Evolutionary conservation across 139 green algal genomes (phyloP).

Genomic region (Picocystis salinarum): DNA sequence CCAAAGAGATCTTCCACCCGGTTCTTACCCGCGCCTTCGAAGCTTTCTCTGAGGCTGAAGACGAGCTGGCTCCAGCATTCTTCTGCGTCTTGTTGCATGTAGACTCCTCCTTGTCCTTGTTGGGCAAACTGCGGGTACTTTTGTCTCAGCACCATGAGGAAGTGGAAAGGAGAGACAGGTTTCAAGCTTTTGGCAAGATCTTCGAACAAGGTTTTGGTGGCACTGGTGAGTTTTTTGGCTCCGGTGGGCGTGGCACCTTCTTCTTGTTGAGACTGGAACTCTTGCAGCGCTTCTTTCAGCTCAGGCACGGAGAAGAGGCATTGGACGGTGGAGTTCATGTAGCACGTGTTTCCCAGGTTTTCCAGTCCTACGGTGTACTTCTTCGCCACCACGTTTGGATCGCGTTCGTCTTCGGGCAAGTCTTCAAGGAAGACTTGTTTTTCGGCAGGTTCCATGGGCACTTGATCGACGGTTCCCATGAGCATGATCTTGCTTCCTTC

Average conservation of each 20-base stretch:
- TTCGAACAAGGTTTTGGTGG: slow-evolving; percentile 52
- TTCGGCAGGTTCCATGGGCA: slow-evolving; percentile 39
- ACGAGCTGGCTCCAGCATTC: slow-evolving; percentile 89
- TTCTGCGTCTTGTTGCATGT: slow-evolving; percentile 88
- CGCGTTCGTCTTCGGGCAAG: slow-evolving; percentile 63
- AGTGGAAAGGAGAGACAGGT: slow-evolving; percentile 11
- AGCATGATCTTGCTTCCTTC: slow-evolving; percentile 64
- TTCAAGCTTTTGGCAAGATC: slow-evolving; percentile 30
- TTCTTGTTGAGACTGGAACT: not conserved
- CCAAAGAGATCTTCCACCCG: slow-evolving; percentile 64
- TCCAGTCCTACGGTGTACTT: slow-evolving; percentile 59
- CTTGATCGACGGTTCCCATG: slow-evolving; percentile 78
- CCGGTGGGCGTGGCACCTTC: slow-evolving; percentile 2
- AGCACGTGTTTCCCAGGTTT: slow-evolving; percentile 97
- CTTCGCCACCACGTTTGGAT: slow-evolving; percentile 35
- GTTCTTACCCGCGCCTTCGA: slow-evolving; percentile 18
- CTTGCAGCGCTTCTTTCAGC: slow-evolving; percentile 25
- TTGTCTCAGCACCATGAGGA: slow-evolving; percentile 36
- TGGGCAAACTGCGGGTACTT: slow-evolving; percentile 87
- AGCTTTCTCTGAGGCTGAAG: slow-evolving; percentile 38
- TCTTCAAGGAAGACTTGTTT: slow-evolving; percentile 77
- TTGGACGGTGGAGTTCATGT: slow-evolving; percentile 91
- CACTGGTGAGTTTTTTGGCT: slow-evolving; percentile 23
- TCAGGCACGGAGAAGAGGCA: slow-evolving; percentile 64
- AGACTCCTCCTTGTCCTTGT: slow-evolving; percentile 31